Evolutionary conservation across 1,139 yeast species (phyloP), one percentile per base, ranked within the genome.

Genomic region (Hansenula sp.): DNA sequence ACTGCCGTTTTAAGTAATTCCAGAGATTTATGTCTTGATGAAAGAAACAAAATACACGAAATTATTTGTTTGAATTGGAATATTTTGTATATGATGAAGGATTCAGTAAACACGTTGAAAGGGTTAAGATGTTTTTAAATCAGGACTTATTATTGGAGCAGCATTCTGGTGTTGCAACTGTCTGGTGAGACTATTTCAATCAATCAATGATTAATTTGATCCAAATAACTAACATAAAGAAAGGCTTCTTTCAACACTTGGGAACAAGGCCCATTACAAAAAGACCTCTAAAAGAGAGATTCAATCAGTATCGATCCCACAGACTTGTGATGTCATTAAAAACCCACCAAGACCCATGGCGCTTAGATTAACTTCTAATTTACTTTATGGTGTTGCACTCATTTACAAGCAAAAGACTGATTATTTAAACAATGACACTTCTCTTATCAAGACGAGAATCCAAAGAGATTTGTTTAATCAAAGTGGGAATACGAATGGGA

Each of bases 331-430:
- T 1, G 59, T 59, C 6, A 60, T 75, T 32, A 52, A 59, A 7
- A 42, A 52, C 3, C 56, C 64, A 2, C 47, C 55, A 3, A 43
- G 54, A 2, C 57, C 64, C 1, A 50, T 64, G 19, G 64, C 71
- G 2, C 64, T 79, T 22, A 57, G 82, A 28, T 62, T 70, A 22
- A 63, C 73, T 0, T 75, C 85, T 0, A 73, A 64, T 41, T 57
- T 82, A 20, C 57, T 82, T 44, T 71, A 74, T 48, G 89, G 89
- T 0, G 68, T 79, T 2, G 66, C 82, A 0, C 53, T 80, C 31
- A 68, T 77, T 26, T 79, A 75, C 55, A 71, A 66, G 43, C 71
- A 73, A 33, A 75, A 79, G 52, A 66, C 73, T 0, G 68, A 68
- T 5, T 73, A 68, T 47, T 65, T 77, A 42, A 61, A 57, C 37